A percentile compares a stretch with the other conserved stretches of the same genome.
Conservation (phyloP, 1,139 yeast genomes). For the Geotrichum carabidarum region DNA sequence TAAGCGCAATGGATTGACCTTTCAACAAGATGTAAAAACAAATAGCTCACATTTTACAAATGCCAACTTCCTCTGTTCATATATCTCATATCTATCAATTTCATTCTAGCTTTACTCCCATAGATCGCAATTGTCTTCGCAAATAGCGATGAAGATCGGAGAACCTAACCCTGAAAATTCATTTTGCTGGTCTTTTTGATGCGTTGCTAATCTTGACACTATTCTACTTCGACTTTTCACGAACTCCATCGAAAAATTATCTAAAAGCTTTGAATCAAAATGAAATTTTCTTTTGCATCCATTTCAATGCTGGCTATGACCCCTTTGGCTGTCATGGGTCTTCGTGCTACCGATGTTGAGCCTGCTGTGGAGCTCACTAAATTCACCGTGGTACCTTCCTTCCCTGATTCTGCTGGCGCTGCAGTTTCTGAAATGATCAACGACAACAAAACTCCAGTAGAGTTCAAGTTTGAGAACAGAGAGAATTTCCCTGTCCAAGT, state of each 20-base stretch:
- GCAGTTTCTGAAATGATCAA: conserved; percentile 33
- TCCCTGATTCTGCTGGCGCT: conserved; percentile 18
- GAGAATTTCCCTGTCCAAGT: conserved; percentile 53
- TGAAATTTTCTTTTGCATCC: conserved; percentile 12
- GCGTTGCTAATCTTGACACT: not conserved
- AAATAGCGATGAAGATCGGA: no score
- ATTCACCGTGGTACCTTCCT: conserved; percentile 9
- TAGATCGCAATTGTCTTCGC: no score
- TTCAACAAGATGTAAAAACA: no score
- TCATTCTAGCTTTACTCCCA: no score
- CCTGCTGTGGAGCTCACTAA: not conserved
- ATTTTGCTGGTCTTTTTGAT: not conserved
- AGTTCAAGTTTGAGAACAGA: conserved; percentile 52
- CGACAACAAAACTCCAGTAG: conserved; percentile 53
- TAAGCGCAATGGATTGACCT: no score
- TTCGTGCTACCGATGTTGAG: conserved; percentile 4
- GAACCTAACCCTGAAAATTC: no score
- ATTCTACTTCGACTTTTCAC: not conserved
- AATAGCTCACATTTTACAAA: no score
- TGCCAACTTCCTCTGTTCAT: no score
- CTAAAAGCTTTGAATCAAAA: not conserved
- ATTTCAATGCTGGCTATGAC: conserved; percentile 7
- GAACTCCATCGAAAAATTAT: not conserved
- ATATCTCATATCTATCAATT: no score
- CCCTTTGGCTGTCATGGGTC: conserved; percentile 5